Base-by-base conservation (phyloP, 352 stramenopile genomes). In the Pythium diclinum region DNA sequence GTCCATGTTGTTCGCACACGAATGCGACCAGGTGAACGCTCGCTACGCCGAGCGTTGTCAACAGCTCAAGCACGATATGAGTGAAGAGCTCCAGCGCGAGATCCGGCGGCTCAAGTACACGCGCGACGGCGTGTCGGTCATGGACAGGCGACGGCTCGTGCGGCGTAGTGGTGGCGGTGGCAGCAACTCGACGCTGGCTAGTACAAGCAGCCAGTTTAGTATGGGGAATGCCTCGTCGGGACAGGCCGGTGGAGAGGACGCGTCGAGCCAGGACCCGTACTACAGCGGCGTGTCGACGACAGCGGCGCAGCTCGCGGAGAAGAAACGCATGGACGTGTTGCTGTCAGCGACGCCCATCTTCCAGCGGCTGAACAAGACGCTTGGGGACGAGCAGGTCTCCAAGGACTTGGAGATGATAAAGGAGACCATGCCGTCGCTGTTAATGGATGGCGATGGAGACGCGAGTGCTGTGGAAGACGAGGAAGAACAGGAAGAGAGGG, bases 61-160 rank as follows among this genome's bases (percentile, higher is more conserved):
- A 28, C 68, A 82, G 66, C 73, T 91, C 11, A 61, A 91, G 62
- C 57, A 56, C 33, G 73, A 79, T 51, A 88, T 88, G 78, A 61
- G 71, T 52, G 59, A 63, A 4, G 81, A 86, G 36, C 71, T 88
- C 17, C 55, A 75, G 40, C 71, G 77, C n/a, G 81, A 90, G 63
- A 77, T 90, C 42, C 61, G 66, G 48, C 70, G 79, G 9, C 69
- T 90, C 4, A 66, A 80, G 61, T 83, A 74, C 30, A 73, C 81
- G 28, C 81, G 84, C 49, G 79, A 88, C 34, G 81, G 77, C 19
- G 81, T 90, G 28, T 85, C 79, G 14, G 79, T 90, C 28, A 88
- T 81, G 63, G 84, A 81, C 71, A 74, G 81, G 23, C 76, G 81
- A 8, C 77, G 81, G 6, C 49, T 70, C 25, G 69, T 60, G 23